phyloP scores from a whole-genome alignment of 2,329 filamentous ascomycete genomes.

The Domatiomyces globalis region DNA sequence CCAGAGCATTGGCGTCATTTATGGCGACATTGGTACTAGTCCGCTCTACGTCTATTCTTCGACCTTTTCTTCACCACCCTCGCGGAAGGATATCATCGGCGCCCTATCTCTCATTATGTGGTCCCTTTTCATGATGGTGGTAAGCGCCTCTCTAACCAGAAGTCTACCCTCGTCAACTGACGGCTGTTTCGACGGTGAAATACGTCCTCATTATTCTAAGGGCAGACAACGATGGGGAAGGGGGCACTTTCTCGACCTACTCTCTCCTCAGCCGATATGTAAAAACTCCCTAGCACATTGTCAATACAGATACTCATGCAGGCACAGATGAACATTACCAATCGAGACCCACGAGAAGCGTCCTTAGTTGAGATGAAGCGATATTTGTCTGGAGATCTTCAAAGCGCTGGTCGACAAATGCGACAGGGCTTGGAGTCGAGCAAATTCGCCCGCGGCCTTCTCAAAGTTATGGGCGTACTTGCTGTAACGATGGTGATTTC shows the following conservation, averaged over 20 bases:
- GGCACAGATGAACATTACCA: conserved; percentile 33
- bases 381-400: conserved; percentile 32
- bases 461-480: conserved; percentile 41
- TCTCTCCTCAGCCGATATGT: conserved; percentile 40
- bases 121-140: conserved; percentile 41
- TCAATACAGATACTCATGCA: neutral
- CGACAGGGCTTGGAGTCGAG: conserved; percentile 36
- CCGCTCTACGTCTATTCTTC: conserved; percentile 45
- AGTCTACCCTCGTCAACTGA: neutral
- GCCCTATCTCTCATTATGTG: conserved; percentile 42
- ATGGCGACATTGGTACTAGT: conserved; percentile 46
- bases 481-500: conserved; percentile 42
- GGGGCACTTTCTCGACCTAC: conserved; percentile 42
- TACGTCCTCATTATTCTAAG: conserved; percentile 40
- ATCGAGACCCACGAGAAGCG: conserved; percentile 37
- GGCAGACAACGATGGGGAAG: conserved; percentile 45
- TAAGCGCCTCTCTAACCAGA: neutral
- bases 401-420: conserved; percentile 28
- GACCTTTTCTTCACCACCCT: conserved; percentile 35
- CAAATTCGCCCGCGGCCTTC: conserved; percentile 29
- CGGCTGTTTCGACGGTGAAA: conserved; percentile 31
- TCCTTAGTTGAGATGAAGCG: conserved; percentile 35
- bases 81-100: conserved; percentile 36
- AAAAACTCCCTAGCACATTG: conserved; percentile 9
- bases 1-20: conserved; percentile 43